These are phyloP conservation scores for Mycena kentingensis DNA, from an alignment of 768 basidiomycete genomes.

Conservation along the genomic window DNA sequence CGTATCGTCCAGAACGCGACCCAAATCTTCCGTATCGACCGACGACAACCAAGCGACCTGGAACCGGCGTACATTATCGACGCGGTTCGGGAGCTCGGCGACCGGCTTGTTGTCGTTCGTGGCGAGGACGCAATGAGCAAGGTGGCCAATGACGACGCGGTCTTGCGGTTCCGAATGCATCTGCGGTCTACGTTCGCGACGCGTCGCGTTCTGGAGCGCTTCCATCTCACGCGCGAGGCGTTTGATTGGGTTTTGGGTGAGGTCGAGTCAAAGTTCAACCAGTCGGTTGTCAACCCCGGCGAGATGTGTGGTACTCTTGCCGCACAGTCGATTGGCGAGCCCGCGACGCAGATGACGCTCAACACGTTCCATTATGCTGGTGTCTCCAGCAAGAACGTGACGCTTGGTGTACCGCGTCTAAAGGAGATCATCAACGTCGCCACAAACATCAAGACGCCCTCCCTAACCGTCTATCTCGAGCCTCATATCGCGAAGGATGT, in stretches of 20 bases:
- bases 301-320: constrained; percentile 99
- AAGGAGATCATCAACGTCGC: constrained; percentile 99
- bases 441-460: constrained; percentile 97
- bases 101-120: constrained; percentile 83
- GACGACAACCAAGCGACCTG: constrained; percentile 89
- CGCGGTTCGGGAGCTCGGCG: constrained; percentile 69
- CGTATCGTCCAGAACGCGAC: constrained; percentile 95
- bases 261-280: constrained; percentile 94
- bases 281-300: constrained; percentile 87
- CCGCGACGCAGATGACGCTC: constrained; percentile 98
- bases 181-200: constrained; percentile 86
- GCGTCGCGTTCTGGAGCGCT: constrained; percentile 84
- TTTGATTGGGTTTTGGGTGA: constrained; percentile 99
- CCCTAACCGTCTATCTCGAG: constrained; percentile 87
- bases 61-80: constrained; percentile 87
- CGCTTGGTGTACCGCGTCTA: constrained; percentile 96
- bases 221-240: constrained; percentile 87
- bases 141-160: constrained; percentile 87
- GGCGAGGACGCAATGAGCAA: constrained; percentile 74
- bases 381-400: constrained; percentile 99
- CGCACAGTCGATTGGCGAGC: constrained; percentile 98
- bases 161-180: constrained; percentile 91
- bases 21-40: constrained; percentile 97
- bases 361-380: constrained; percentile 99
- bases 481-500: constrained; percentile 27